Conservation (phyloP, 345 rosid species). For the Rhodomyrtus tomentosa region DNA sequence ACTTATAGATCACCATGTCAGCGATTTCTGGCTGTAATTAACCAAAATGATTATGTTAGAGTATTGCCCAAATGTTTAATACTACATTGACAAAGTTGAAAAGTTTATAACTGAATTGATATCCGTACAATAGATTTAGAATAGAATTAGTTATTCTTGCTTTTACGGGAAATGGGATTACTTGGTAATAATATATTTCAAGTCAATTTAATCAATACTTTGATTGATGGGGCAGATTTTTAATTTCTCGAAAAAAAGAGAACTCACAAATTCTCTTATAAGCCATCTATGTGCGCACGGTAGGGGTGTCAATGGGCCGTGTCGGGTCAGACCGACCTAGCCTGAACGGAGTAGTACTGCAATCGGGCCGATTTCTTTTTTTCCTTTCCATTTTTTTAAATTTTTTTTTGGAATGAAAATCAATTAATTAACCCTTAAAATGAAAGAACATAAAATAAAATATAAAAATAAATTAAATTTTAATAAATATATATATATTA, state of each 20-base stretch:
- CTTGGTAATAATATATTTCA: neutral
- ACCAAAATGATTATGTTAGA: neutral
- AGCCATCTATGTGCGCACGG: neutral
- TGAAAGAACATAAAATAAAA: too few relatives aligned
- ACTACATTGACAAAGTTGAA: neutral
- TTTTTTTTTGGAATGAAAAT: too few relatives aligned
- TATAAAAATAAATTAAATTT: too few relatives aligned
- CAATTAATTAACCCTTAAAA: too few relatives aligned
- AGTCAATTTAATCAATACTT: neutral
- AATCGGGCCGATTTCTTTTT: too few relatives aligned
- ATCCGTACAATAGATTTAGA: rapidly evolving
- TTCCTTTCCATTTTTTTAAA: too few relatives aligned
- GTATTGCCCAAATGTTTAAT: neutral
- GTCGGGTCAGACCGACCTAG: too few relatives aligned
- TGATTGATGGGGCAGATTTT: neutral
- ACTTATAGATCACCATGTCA: neutral
- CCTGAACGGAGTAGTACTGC: too few relatives aligned
- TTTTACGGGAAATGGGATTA: neutral
- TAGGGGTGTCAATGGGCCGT: too few relatives aligned
- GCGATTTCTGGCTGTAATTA: neutral
- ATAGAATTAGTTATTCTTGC: neutral
- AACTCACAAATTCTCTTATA: too few relatives aligned
- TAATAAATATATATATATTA: too few relatives aligned
- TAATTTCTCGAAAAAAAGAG: neutral
- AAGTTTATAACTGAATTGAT: neutral